These are phyloP conservation scores for Phylloporus scabripes DNA, from an alignment of 768 basidiomycete genomes.

Conservation along the genomic window DNA sequence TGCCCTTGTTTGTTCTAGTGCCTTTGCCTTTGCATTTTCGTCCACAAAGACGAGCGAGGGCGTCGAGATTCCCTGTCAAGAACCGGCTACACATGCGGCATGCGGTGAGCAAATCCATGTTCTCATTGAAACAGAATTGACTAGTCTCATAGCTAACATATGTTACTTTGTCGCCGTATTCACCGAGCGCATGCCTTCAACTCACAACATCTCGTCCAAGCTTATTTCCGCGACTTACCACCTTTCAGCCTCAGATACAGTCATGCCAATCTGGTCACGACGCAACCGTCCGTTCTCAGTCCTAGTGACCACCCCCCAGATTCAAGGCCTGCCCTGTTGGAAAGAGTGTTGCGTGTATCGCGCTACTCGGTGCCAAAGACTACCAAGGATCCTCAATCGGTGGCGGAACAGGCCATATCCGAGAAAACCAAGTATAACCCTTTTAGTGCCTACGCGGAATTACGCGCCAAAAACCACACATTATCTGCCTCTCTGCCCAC, in stretches of 20 bases:
- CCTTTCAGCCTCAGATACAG: slow-evolving; percentile 6
- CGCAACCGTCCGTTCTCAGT: not conserved
- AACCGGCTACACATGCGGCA: slow-evolving; percentile 40
- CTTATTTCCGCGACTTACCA: slow-evolving; percentile 15
- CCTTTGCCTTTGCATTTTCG: slow-evolving; percentile 19
- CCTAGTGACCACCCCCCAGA: slow-evolving; percentile 2
- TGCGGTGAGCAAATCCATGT: slow-evolving; percentile 42
- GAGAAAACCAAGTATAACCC: slow-evolving; percentile 19
- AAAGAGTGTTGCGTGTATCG: slow-evolving; percentile 26
- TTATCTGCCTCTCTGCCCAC: slow-evolving; percentile 21
- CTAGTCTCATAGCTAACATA: slow-evolving; percentile 54
- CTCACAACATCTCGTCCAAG: slow-evolving; percentile 21
- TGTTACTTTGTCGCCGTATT: slow-evolving; percentile 66
- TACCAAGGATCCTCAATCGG: slow-evolving; percentile 5
- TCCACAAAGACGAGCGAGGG: slow-evolving; percentile 10
- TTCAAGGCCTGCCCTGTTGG: slow-evolving; percentile 16
- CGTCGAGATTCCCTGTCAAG: slow-evolving; percentile 26
- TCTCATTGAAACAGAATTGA: not conserved
- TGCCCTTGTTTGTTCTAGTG: slow-evolving; percentile 20
- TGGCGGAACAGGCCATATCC: slow-evolving; percentile 7
- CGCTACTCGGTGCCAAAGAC: slow-evolving; percentile 23
- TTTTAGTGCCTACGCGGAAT: slow-evolving; percentile 24
- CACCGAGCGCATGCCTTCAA: slow-evolving; percentile 41
- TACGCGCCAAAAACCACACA: slow-evolving; percentile 25
- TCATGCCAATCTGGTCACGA: slow-evolving; percentile 10